Conservation (phyloP, 2,329 filamentous ascomycete genomes). For the Hypoxylon sp. region DNA sequence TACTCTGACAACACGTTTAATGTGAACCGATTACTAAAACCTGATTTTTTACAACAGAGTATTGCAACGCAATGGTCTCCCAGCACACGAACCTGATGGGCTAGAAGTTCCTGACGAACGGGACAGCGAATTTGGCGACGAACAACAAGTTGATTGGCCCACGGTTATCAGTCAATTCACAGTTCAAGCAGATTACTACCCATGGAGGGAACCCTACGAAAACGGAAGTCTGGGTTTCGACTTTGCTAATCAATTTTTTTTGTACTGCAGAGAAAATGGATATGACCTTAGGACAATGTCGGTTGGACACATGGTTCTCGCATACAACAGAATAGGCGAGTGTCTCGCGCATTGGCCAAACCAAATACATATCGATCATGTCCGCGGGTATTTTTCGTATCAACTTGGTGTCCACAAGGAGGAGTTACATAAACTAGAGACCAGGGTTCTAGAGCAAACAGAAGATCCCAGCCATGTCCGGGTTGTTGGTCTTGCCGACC, state of each 20-base stretch:
- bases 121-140: conserved; percentile 42
- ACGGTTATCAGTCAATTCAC: background rate
- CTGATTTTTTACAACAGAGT: conserved; percentile 2
- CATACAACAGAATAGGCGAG: background rate
- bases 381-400: background rate
- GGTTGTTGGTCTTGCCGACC: conserved; percentile 8
- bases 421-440: background rate
- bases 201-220: background rate
- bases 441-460: background rate
- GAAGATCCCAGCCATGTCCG: conserved; percentile 39
- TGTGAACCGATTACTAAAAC: conserved; percentile 3
- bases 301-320: background rate
- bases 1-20: background rate
- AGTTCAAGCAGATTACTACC: background rate
- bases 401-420: background rate
- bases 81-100: background rate
- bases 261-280: background rate
- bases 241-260: background rate
- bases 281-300: conserved; percentile 5
- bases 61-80: background rate
- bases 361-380: background rate
- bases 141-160: conserved; percentile 14
- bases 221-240: background rate
- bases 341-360: background rate
- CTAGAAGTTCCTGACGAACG: conserved; percentile 10